Conservation (phyloP, 768 basidiomycete species). For the Wakefieldia striispora region DNA sequence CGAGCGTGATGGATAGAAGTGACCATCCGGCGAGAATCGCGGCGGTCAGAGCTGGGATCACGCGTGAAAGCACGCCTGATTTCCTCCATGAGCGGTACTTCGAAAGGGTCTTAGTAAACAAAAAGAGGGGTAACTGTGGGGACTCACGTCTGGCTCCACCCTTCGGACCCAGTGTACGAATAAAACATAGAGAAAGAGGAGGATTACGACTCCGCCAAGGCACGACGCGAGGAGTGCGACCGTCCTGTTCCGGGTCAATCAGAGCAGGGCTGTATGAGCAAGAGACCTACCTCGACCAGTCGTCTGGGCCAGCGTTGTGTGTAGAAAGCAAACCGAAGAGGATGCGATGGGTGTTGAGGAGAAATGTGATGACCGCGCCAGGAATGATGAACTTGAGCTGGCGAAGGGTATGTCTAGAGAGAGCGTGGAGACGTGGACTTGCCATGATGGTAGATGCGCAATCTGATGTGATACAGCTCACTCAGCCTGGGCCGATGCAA, state of each 20-base stretch:
- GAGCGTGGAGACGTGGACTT: constrained; percentile 10
- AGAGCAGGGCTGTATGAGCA: background rate
- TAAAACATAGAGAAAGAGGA: constrained; percentile 71
- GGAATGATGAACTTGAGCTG: constrained; percentile 78
- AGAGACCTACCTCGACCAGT: constrained; percentile 51
- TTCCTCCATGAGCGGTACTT: constrained; percentile 77
- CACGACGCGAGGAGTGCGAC: constrained; percentile 52
- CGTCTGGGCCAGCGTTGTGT: constrained; percentile 34
- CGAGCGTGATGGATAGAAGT: constrained; percentile 56
- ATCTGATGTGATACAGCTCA: too few relatives aligned
- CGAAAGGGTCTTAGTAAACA: background rate
- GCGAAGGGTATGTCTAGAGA: constrained; percentile 52
- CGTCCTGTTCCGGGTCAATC: constrained; percentile 38
- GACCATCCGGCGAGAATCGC: constrained; percentile 73
- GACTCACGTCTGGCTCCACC: constrained; percentile 65
- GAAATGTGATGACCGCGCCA: constrained; percentile 62
- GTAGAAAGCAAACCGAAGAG: constrained; percentile 41
- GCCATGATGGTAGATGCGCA: constrained; percentile 22
- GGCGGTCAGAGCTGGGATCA: constrained; percentile 68
- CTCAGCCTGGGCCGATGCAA: too few relatives aligned
- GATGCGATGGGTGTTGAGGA: constrained; percentile 53
- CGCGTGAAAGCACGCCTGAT: constrained; percentile 62
- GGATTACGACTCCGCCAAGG: constrained; percentile 58
- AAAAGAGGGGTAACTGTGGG: background rate
- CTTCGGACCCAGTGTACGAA: constrained; percentile 65